These are phyloP conservation scores for Biscogniauxia sp. DNA, from an alignment of 2,329 filamentous ascomycete species.

Conservation along the genomic window DNA sequence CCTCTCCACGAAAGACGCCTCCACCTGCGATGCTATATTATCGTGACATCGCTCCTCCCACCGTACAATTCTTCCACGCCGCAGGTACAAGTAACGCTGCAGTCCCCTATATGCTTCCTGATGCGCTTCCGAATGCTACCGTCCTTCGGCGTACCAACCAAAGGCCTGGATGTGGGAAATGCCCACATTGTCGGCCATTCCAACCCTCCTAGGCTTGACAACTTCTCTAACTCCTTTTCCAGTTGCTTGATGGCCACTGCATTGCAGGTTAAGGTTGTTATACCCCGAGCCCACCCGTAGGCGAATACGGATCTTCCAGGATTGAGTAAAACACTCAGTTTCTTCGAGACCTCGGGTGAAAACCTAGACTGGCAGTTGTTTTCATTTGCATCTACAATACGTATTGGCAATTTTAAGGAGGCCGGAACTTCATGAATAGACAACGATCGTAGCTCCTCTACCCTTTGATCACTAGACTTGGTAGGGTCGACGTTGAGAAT, in stretches of 20 bases:
- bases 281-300: conserved; percentile 63
- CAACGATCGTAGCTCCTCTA: conserved; percentile 32
- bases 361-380: conserved; percentile 21
- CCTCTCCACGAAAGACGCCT: neutral
- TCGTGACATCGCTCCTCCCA: conserved; percentile 18
- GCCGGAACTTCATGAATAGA: conserved; percentile 39
- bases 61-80: conserved; percentile 26
- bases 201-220: conserved; percentile 16
- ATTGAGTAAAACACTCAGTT: conserved; percentile 37
- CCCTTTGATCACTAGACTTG: conserved; percentile 22
- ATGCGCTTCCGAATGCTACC: conserved; percentile 15
- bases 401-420: conserved; percentile 54
- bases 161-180: conserved; percentile 30
- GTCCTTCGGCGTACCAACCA: conserved; percentile 27
- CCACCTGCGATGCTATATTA: conserved; percentile 3
- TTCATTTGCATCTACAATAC: conserved; percentile 48
- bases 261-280: conserved; percentile 72
- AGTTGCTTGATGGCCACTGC: conserved; percentile 65
- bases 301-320: conserved; percentile 68
- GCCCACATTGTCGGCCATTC: conserved; percentile 34
- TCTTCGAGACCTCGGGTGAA: conserved; percentile 31
- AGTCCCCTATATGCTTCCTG: conserved; percentile 32
- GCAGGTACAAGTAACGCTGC: conserved; percentile 26
- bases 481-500: conserved; percentile 45
- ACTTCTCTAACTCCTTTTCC: conserved; percentile 40